Evolutionary conservation across 805 yeast genomes (phyloP), one percentile per base, ranked within the genome.

Genomic region (Maudiozyma serrabonitensis): DNA sequence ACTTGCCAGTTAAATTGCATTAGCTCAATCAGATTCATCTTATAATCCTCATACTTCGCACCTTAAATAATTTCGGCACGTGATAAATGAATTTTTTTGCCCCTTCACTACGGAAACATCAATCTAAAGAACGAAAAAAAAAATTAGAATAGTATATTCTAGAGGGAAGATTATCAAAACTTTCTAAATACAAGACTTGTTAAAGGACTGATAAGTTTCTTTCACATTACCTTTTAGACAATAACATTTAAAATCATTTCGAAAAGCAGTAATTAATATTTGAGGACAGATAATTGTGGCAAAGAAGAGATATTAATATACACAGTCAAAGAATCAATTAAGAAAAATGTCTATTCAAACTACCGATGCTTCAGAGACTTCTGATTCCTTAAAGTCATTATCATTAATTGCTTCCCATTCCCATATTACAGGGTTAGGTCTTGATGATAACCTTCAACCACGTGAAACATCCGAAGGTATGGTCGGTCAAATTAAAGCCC

Each of bases 381-480:
- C 74, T 45, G 76, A 71, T 52, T 80, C 79, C 52, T 61, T 75
- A 42, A 75, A 79, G 46, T 79, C 82, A n/a, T 74, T 87, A 50
- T 83, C 90, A 46, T 75, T 89, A 58, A 83, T 89, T 50, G 96
- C 98, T 1, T 96, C 98, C n/a, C 99, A 93, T 68, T 89, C 97
- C 6, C 99, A 93, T 69, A 93, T 93, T 65, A 78, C 93, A 23
- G 99, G 99, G 0, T 76, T 93, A 31, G 99, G 99, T n/a, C 77
- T 93, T 47, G 98, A 91, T 67, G 97, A 89, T 55, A 79, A 82
- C 60, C 75, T 95, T 56, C 82, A 80, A 60, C 98, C 98, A 41
- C 79, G 85, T 49, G 85, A 78, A 46, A 75, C 84, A 38, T 74
- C 82, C 42, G 95, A 93, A 64, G 99, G 99, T 16, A 89, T 93